Evolutionary conservation across 2,329 filamentous ascomycete genomes (phyloP).

Genomic region (Lachnellula subtilissima): DNA sequence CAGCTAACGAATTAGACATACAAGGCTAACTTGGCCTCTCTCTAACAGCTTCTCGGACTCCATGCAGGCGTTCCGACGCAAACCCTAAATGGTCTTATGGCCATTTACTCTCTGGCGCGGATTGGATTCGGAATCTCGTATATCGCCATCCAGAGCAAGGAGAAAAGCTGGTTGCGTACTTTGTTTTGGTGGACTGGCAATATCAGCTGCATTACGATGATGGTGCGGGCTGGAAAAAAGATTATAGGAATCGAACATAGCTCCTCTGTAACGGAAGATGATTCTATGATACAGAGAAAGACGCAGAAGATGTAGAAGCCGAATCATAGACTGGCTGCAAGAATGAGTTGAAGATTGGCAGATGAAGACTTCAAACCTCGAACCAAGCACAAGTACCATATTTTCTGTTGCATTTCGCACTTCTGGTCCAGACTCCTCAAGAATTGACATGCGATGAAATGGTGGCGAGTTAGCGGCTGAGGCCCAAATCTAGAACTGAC

Average conservation of each 20-base stretch:
- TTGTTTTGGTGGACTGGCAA: constrained; percentile 42
- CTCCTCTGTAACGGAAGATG: background rate
- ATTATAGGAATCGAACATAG: constrained; percentile 22
- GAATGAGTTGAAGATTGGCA: background rate
- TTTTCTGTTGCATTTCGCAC: background rate
- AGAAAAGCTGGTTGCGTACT: constrained; percentile 34
- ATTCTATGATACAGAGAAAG: background rate
- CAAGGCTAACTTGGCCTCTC: background rate
- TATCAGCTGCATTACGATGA: constrained; percentile 35
- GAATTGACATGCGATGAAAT: background rate
- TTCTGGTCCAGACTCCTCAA: background rate
- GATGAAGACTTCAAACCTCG: background rate
- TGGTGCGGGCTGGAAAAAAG: constrained; percentile 32
- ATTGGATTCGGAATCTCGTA: constrained; percentile 39
- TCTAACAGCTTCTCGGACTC: constrained; percentile 32
- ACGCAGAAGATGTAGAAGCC: too few relatives aligned
- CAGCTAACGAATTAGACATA: background rate
- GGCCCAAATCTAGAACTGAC: background rate
- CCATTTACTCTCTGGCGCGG: constrained; percentile 38
- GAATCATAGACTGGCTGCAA: background rate
- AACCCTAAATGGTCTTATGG: constrained; percentile 36
- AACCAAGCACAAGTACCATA: background rate
- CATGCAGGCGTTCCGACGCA: constrained; percentile 34
- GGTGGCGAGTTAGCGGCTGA: background rate
- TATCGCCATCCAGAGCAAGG: constrained; percentile 34